phyloP scores from a whole-genome alignment of 2,329 filamentous ascomycete species.

The Pseudocercospora macadamiae region DNA sequence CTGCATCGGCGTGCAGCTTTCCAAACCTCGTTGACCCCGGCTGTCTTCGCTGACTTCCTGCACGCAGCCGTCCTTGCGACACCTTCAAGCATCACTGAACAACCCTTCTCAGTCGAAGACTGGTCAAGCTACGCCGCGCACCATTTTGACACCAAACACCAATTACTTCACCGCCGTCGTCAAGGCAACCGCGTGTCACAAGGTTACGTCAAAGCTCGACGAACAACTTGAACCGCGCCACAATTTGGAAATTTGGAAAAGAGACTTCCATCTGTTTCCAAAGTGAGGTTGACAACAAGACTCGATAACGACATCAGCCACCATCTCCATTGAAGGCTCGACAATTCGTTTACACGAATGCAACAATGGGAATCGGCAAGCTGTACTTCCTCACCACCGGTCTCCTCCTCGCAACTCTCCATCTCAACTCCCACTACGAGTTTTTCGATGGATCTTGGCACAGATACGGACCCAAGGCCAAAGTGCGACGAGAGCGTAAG shows the following conservation, averaged over 20 bases:
- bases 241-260: neutral
- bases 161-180: neutral
- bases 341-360: conserved; percentile 3
- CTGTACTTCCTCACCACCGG: conserved; percentile 34
- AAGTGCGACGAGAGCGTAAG: conserved; percentile 8
- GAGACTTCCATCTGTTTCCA: neutral
- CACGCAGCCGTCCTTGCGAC: neutral
- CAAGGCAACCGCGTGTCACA: neutral
- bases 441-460: conserved; percentile 28
- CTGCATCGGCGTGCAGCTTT: too few species aligned
- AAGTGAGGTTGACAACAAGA: neutral
- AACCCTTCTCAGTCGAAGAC: neutral
- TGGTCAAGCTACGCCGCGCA: neutral
- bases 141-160: neutral
- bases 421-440: conserved; percentile 31
- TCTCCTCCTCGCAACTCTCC: conserved; percentile 26
- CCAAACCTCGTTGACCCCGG: neutral
- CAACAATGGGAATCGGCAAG: conserved; percentile 33
- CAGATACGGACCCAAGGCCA: conserved; percentile 25
- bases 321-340: neutral
- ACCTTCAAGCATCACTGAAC: neutral
- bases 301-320: neutral
- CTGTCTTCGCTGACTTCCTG: neutral
- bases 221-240: neutral
- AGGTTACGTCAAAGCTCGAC: neutral